A percentile compares a stretch with the other conserved stretches of the same genome.
Conservation (phyloP, 2,329 filamentous ascomycete genomes). For the Trichoderma harzianum region DNA sequence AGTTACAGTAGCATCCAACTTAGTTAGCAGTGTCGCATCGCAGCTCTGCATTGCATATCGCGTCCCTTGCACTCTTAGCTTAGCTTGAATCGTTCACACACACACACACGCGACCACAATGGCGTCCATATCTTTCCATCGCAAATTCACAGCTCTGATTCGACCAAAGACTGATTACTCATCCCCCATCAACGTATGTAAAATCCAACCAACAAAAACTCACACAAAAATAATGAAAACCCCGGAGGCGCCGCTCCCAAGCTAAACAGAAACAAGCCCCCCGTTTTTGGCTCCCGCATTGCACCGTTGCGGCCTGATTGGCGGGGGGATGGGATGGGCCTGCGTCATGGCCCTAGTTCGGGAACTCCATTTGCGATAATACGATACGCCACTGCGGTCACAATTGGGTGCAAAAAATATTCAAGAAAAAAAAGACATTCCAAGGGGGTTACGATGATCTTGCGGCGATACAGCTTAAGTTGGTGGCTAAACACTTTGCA, state of each 20-base stretch:
- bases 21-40: neutral
- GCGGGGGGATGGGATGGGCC: neutral
- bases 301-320: slow-evolving; percentile 1
- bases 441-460: too few relatives aligned
- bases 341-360: neutral
- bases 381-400: neutral
- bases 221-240: too few relatives aligned
- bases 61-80: neutral
- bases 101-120: too few relatives aligned
- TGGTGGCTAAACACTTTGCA: too few relatives aligned
- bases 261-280: neutral
- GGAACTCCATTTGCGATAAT: neutral
- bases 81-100: too few relatives aligned
- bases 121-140: too few relatives aligned
- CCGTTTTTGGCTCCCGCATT: neutral
- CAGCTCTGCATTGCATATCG: neutral
- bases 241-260: neutral
- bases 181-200: neutral
- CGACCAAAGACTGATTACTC: neutral
- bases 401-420: neutral
- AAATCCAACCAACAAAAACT: neutral
- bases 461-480: neutral
- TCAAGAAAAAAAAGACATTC: neutral
- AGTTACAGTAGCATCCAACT: neutral
- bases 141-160: neutral